Base-by-base conservation (phyloP, 495 filamentous ascomycete species). In the Letharia columbiana region DNA sequence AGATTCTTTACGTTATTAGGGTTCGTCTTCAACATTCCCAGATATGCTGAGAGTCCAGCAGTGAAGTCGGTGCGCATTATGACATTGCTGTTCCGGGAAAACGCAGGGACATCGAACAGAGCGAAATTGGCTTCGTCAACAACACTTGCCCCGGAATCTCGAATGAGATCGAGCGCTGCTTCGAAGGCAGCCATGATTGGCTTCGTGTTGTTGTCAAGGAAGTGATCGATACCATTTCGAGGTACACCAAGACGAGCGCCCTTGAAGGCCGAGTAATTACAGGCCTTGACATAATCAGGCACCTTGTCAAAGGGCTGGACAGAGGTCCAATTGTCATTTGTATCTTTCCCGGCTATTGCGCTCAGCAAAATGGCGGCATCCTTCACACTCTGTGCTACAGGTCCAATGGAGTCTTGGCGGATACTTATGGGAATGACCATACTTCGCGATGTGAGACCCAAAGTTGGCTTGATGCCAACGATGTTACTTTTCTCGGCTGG, bases 241-340 rank as follows among this genome's bases (percentile, higher is more conserved):
- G 81, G 78, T 2, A 83, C 71, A 35, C 78, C 79, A n/a, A 81
- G 69, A 17, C 77, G 69, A 31, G 72, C 72, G n/a, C 77, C 76
- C n/a, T 65, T 54, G 4, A 78, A 71, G 39, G 67, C 73, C 15
- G 64, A 68, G 23, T 62, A 59, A 44, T 71, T 72, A 52, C 77
- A 79, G 17, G 77, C 72, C 11, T 73, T 69, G 18, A 76, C 74
- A 68, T 83, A 83, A 70, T 82, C 71, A 2, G 80, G 80, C 28
- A 70, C 67, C 12, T 69, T 50, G 23, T 73, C 64, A 67, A 71
- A 78, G 1, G 79, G 80, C 56, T 78, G 77, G 8, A 77, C 71
- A 6, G 64, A 69, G 0, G 78, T 81, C 71, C 79, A 81, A 65
- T 82, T 79, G 68, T 83, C 80, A 11, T 74, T 65, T 40, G 40